Evolutionary conservation across 371 early-diverging fungal genomes (phyloP).

Genomic region (Cokeromyces recurvatus): DNA sequence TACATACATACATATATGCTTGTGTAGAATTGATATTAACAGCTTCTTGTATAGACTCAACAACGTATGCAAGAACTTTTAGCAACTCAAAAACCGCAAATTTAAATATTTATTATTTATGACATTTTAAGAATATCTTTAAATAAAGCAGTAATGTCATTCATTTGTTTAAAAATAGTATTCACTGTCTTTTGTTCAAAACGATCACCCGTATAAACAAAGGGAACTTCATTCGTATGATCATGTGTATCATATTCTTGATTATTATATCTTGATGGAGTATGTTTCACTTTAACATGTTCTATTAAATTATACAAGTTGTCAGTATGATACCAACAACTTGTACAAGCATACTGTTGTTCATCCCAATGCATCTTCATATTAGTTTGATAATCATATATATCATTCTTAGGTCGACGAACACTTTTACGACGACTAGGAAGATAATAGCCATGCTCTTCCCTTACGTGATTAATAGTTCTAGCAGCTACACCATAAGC

Average conservation of each 20-base stretch:
- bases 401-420: not conserved
- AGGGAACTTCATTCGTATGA: not conserved
- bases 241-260: too few species aligned
- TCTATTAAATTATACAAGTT: constrained; percentile 2
- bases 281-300: constrained; percentile 14
- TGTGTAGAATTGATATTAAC: not conserved
- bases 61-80: constrained; percentile 48
- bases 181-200: not conserved
- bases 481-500: not conserved
- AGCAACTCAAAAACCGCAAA: constrained; percentile 20
- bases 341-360: not conserved
- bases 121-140: not conserved
- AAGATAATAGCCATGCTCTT: not conserved
- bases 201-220: not conserved
- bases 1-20: not conserved
- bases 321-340: constrained; percentile 1
- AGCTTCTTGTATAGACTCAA: constrained; percentile 25
- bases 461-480: not conserved
- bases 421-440: not conserved
- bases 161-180: not conserved
- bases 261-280: not conserved
- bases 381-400: not conserved
- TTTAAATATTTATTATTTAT: not conserved
- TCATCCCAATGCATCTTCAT: not conserved
- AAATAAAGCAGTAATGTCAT: not conserved